Conservation (phyloP, 495 filamentous ascomycete species). For the Podospora comata region DNA sequence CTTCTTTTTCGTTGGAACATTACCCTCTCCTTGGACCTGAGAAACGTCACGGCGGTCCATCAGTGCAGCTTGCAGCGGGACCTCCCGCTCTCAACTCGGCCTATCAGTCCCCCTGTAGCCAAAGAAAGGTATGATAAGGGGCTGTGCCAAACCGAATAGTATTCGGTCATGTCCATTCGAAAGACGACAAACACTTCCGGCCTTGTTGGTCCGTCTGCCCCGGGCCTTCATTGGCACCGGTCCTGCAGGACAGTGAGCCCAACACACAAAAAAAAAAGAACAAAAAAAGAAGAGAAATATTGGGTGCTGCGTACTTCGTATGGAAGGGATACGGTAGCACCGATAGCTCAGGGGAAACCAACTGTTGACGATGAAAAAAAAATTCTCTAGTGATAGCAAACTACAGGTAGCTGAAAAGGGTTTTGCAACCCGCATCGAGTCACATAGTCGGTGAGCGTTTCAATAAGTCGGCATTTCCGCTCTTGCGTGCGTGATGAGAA, state of each 20-base stretch:
- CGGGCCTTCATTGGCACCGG: conserved; percentile 6
- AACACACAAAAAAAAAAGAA: background rate
- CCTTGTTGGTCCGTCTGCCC: conserved; percentile 16
- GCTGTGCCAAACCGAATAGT: background rate
- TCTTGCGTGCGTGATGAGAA: background rate
- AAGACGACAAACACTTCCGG: conserved; percentile 9
- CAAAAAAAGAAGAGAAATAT: background rate
- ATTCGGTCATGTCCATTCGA: background rate
- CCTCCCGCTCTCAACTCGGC: conserved; percentile 15
- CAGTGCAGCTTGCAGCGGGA: conserved; percentile 13
- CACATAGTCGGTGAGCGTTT: conserved; percentile 18
- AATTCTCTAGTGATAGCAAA: background rate
- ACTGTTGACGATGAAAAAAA: background rate
- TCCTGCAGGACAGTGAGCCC: background rate
- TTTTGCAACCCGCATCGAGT: conserved; percentile 11
- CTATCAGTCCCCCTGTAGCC: conserved; percentile 2
- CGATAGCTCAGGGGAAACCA: background rate
- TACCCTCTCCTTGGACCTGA: background rate
- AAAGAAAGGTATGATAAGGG: background rate
- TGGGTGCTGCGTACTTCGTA: background rate
- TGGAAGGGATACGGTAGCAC: background rate
- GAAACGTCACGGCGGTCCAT: background rate
- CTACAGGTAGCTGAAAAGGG: conserved; percentile 6
- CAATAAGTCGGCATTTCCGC: background rate
- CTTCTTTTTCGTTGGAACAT: background rate